These are phyloP conservation scores for Ottelia alismoides DNA, from an alignment of 106 monocot species.

Conservation along the genomic window DNA sequence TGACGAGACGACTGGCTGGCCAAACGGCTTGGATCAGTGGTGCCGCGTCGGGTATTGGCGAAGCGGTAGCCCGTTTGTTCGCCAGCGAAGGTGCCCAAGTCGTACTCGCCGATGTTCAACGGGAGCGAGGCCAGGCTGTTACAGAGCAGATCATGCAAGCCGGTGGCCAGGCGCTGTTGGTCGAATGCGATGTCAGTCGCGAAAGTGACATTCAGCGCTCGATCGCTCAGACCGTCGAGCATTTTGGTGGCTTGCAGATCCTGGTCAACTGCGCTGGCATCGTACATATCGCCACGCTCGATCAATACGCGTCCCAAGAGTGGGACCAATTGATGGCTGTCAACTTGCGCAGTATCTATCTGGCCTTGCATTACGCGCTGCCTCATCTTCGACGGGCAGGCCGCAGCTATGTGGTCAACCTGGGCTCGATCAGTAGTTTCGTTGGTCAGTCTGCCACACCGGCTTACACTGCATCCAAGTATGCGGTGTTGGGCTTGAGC, in stretches of 20 bases:
- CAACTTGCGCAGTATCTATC: neutral
- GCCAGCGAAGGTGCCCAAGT: no score
- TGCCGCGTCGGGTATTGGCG: no score
- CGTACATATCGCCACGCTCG: neutral
- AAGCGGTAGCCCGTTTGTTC: no score
- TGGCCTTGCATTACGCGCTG: neutral
- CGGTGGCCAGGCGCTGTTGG: no score
- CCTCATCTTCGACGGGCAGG: neutral
- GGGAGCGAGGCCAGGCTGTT: no score
- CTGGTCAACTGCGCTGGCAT: neutral
- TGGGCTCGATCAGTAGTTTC: neutral
- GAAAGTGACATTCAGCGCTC: neutral
- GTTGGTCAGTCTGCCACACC: neutral
- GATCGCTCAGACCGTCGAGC: neutral
- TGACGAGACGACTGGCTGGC: no score
- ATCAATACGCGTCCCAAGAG: neutral
- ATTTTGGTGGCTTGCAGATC: neutral
- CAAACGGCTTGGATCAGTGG: no score
- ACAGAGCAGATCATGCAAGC: no score
- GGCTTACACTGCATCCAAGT: neutral
- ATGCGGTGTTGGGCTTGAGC: neutral
- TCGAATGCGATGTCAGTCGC: neutral
- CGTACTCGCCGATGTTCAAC: no score
- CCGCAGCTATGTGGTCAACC: neutral
- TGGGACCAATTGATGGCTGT: neutral